A percentile compares a stretch with the other conserved stretches of the same genome.
Conservation (phyloP, 2,329 filamentous ascomycete species). For the Fusarium veterinarium region DNA sequence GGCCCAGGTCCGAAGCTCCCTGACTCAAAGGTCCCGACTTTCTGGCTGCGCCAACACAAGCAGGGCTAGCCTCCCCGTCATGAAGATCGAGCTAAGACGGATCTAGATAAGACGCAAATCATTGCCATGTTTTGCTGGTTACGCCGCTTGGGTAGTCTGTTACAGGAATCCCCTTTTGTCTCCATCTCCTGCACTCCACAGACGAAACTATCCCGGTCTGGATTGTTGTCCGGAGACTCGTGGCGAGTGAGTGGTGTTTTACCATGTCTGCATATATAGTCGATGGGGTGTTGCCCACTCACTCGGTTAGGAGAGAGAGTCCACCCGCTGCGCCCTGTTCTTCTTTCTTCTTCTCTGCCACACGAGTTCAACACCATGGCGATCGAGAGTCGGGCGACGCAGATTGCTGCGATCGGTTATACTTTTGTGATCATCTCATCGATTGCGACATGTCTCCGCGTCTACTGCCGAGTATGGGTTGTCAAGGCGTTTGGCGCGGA, state of each 20-base stretch:
- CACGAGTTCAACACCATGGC: constrained; percentile 1
- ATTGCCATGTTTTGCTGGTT: neutral
- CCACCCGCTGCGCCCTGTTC: constrained; percentile 1
- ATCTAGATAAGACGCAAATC: neutral
- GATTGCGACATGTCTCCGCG: constrained; percentile 45
- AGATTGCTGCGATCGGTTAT: constrained; percentile 44
- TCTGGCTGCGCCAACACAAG: neutral
- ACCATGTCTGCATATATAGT: constrained; percentile 14
- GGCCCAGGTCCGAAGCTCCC: neutral
- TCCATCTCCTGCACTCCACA: neutral
- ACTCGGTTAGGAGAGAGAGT: neutral
- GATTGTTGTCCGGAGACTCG: neutral
- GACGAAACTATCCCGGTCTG: constrained; percentile 7
- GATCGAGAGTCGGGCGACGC: constrained; percentile 10
- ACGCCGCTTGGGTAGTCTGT: neutral
- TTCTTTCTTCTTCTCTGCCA: neutral
- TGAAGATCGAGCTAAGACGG: neutral
- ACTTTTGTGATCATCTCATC: constrained; percentile 51
- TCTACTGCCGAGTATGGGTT: constrained; percentile 49
- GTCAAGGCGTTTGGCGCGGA: constrained; percentile 49
- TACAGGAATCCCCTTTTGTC: neutral
- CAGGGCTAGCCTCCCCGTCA: neutral
- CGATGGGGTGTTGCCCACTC: neutral
- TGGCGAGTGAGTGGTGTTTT: neutral
- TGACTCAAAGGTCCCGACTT: neutral